Evolutionary conservation across 306 rosid species (phyloP).

Genomic region (Oxytropis ochrocephala): DNA sequence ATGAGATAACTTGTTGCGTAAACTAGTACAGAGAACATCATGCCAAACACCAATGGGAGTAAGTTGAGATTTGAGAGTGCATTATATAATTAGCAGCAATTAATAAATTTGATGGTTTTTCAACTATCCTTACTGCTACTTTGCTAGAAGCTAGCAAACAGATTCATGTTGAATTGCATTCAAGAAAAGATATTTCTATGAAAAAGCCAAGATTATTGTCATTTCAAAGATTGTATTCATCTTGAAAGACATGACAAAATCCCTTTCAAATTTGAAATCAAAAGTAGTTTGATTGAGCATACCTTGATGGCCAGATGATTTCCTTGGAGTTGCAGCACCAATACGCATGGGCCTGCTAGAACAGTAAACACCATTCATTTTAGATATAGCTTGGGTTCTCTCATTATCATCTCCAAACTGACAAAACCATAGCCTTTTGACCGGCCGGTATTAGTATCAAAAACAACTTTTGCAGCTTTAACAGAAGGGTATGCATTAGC

Average conservation of each 20-base stretch:
- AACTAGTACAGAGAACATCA: neutral
- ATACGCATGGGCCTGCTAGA: constrained; percentile 98
- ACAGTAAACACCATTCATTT: constrained; percentile 89
- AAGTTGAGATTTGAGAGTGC: neutral
- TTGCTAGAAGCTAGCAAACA: constrained; percentile 14
- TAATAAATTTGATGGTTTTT: neutral
- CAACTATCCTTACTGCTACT: neutral
- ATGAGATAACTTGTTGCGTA: neutral
- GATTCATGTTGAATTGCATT: constrained; percentile 9
- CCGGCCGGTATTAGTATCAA: constrained; percentile 94
- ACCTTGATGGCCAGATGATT: constrained; percentile 92
- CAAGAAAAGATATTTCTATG: neutral
- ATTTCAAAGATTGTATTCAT: constrained; percentile 12
- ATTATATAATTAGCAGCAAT: neutral
- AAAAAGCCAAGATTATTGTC: neutral
- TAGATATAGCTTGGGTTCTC: constrained; percentile 83
- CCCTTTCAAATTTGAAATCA: constrained; percentile 5
- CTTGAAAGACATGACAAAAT: neutral
- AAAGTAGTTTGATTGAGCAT: constrained; percentile 16
- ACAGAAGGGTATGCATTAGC: constrained; percentile 80
- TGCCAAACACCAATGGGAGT: neutral
- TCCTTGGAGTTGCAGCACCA: constrained; percentile 98
- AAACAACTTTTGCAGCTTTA: constrained; percentile 93
- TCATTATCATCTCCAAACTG: constrained; percentile 89
- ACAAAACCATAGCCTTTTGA: constrained; percentile 99